phyloP scores from a whole-genome alignment of 2,329 filamentous ascomycete species.

The Pyricularia grisea region DNA sequence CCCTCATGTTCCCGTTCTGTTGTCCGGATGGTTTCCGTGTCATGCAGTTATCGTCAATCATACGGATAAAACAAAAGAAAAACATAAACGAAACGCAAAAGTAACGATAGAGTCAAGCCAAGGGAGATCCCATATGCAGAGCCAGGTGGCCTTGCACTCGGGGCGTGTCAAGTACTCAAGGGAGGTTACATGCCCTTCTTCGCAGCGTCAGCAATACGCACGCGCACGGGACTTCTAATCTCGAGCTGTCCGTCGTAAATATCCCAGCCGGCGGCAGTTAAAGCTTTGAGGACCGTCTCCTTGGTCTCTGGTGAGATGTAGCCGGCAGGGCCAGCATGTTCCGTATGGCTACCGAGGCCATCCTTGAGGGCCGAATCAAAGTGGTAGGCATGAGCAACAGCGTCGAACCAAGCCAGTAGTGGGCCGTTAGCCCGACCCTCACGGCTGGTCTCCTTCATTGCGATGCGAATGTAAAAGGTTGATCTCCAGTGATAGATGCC shows the following conservation, averaged over 20 bases:
- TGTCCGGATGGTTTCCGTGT: neutral
- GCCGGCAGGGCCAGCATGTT: conserved; percentile 25
- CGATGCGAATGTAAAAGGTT: conserved; percentile 39
- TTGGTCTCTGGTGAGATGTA: conserved; percentile 34
- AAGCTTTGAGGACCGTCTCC: conserved; percentile 22
- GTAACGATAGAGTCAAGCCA: neutral
- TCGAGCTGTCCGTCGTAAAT: conserved; percentile 54
- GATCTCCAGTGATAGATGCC: conserved; percentile 37
- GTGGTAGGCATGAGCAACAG: conserved; percentile 29
- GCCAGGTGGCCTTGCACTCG: neutral
- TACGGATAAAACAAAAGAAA: neutral
- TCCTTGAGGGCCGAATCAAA: conserved; percentile 25
- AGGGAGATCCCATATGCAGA: neutral
- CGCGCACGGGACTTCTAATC: conserved; percentile 43
- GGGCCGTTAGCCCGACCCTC: conserved; percentile 19
- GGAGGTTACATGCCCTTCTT: conserved; percentile 17
- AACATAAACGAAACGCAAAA: neutral
- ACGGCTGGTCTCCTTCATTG: conserved; percentile 45
- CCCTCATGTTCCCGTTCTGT: neutral
- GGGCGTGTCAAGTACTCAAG: neutral
- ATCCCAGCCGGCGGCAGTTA: conserved; percentile 53
- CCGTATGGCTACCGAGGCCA: conserved; percentile 24
- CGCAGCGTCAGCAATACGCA: conserved; percentile 21
- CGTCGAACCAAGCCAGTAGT: conserved; percentile 28
- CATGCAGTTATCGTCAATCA: neutral